These are phyloP conservation scores for Pestalotiopsis fici DNA, from an alignment of 2,329 filamentous ascomycete species.

Conservation along the genomic window DNA sequence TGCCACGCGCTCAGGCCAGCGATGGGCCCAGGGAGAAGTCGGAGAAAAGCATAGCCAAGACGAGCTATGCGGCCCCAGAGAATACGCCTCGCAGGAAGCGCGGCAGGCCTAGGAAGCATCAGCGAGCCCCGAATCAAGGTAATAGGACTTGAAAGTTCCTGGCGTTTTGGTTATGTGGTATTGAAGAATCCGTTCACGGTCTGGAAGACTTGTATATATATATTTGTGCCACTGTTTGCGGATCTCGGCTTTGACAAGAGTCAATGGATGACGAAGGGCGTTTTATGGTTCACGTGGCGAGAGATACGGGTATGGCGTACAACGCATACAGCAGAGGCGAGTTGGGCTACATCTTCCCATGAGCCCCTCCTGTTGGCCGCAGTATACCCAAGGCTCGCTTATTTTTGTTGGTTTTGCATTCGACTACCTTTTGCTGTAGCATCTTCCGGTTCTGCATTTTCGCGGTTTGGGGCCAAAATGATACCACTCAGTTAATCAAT, in stretches of 20 bases:
- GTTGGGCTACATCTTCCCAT: no score
- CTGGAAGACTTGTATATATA: not conserved
- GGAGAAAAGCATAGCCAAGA: not conserved
- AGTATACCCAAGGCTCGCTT: not conserved
- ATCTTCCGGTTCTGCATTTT: no score
- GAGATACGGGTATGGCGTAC: no score
- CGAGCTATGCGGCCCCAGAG: not conserved
- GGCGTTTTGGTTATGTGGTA: not conserved
- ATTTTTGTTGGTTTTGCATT: no score
- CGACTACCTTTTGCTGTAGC: no score
- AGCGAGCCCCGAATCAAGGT: not conserved
- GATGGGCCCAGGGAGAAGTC: not conserved
- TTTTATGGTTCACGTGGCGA: not conserved
- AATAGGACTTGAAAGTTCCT: not conserved
- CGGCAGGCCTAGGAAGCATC: conserved; percentile 5
- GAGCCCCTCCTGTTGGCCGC: not conserved
- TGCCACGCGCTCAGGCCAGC: not conserved
- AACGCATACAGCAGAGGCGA: no score
- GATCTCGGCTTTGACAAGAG: not conserved
- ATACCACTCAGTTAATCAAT: no score
- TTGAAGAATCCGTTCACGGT: not conserved
- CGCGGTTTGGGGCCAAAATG: no score
- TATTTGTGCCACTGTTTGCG: not conserved
- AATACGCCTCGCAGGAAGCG: conserved; percentile 3
- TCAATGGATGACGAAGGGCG: not conserved